A percentile compares a stretch with the other conserved stretches of the same genome.
Evolutionary conservation across 2,329 filamentous ascomycete species (phyloP).

Genomic region (Penicillium sp.): DNA sequence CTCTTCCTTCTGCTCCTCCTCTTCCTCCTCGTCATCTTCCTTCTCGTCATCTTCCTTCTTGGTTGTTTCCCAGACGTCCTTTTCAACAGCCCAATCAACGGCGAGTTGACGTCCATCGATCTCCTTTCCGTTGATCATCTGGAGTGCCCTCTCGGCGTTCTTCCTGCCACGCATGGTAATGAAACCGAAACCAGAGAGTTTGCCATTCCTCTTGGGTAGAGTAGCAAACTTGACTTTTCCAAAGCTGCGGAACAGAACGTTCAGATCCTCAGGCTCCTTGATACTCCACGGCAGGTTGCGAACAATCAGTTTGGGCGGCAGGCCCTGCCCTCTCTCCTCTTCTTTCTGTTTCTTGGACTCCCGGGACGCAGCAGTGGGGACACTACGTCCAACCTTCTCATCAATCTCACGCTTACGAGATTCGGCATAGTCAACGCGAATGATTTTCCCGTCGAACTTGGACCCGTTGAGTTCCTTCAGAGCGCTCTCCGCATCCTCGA

Average conservation of each 20-base stretch:
- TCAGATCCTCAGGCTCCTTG: conserved; percentile 77
- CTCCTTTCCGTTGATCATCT: conserved; percentile 81
- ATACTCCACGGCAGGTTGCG: conserved; percentile 96
- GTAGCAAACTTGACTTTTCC: conserved; percentile 88
- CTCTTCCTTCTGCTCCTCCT: conserved; percentile 22
- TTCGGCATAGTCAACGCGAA: conserved; percentile 85
- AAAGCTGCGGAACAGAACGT: conserved; percentile 75
- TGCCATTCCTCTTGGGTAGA: conserved; percentile 70
- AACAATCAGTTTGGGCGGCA: conserved; percentile 75
- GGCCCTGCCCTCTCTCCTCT: conserved; percentile 58
- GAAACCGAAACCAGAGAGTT: conserved; percentile 85
- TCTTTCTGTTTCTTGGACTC: conserved; percentile 48
- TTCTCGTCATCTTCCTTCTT: conserved; percentile 44
- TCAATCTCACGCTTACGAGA: conserved; percentile 69
- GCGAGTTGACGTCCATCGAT: conserved; percentile 84
- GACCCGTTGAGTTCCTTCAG: conserved; percentile 77
- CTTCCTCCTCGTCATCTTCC: conserved; percentile 23
- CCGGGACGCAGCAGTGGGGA: conserved; percentile 35
- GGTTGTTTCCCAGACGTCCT: conserved; percentile 74
- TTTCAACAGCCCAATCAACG: conserved; percentile 96
- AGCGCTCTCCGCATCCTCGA: conserved; percentile 81
- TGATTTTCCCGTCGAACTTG: conserved; percentile 72
- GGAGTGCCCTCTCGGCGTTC: conserved; percentile 86
- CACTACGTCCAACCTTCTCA: conserved; percentile 46
- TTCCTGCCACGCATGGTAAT: conserved; percentile 81